Evolutionary conservation across 257 asterid species (phyloP), one percentile per base, ranked within the genome.

Genomic region (Nyctanthes arbortristis): DNA sequence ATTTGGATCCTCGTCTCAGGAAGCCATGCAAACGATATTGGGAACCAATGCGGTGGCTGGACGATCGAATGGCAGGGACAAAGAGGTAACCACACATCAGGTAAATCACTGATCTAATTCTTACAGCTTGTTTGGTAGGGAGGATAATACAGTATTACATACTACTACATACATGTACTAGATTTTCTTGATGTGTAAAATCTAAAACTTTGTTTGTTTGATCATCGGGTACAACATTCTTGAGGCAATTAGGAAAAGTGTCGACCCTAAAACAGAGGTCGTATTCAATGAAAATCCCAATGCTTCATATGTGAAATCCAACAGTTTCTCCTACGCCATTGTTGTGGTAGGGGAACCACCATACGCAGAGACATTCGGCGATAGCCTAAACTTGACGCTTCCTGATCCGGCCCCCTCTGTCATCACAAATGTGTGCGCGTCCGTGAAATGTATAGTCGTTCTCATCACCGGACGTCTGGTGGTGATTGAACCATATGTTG

Each of bases 1-100:
- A 32, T 60, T 66, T 79, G 62, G 61, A 34, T 82, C 5, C 82
- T 82, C 16, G 77, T 82, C 12, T 79, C 87, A 13, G 87, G 84
- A 9, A 67, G 75, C 24, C 87, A 82, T 31, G 84, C 82, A 31
- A 12, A 82, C 71, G 34, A 79, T 58, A 74, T 82, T 2, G 84
- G 87, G 39, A 63, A 82, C 77, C 87, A 79, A 27, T 82, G 87
- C 20, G 84, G 87, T 12, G 87, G 87, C 1, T 82, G 82, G 87
- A 82, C 87, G n/a, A 77, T 82, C 28, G 61, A 77, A 47, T 82
- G 87, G 87, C 82, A 77, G 64, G 84, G 83, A 9, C 49, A 65
- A 37, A 71, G 71, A 31, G 87, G 84, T 32, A 68, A 79, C 52
- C 74, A 67, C 24, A 82, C 84, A 28, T 34, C 73, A 1, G 87